phyloP scores from a whole-genome alignment of 1,284 basidiomycete species.

The Sporisorium reilianum region DNA sequence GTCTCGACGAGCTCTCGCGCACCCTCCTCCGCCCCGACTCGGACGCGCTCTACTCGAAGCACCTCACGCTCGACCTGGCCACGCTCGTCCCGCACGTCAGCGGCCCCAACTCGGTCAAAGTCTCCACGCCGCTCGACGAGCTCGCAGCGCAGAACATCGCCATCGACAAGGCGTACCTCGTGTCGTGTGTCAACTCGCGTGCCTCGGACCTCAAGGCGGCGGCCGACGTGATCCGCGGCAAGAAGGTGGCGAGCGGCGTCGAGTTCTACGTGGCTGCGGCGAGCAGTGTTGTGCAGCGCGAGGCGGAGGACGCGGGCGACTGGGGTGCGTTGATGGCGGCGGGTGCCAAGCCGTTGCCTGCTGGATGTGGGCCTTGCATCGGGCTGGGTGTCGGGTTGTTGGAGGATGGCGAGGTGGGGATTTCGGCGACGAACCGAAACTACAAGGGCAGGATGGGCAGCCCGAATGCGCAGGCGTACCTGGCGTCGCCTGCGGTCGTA shows the following conservation, averaged over 20 bases:
- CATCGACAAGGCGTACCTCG: constrained; percentile 98
- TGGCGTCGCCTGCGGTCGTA: constrained; percentile 95
- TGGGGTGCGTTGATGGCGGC: constrained; percentile 88
- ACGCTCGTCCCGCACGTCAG: constrained; percentile 95
- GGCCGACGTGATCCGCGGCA: constrained; percentile 85
- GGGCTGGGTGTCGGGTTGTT: constrained; percentile 92
- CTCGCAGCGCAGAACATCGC: constrained; percentile 81
- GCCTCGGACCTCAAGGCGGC: constrained; percentile 94
- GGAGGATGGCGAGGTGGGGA: constrained; percentile 93
- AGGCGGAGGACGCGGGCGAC: constrained; percentile 85
- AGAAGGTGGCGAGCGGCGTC: constrained; percentile 84
- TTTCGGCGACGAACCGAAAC: constrained; percentile 97
- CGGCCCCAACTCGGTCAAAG: constrained; percentile 96
- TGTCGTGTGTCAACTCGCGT: constrained; percentile 97
- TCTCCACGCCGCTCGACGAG: constrained; percentile 87
- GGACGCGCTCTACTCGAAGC: constrained; percentile 85
- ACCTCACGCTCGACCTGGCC: constrained; percentile 90
- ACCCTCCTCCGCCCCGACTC: constrained; percentile 79
- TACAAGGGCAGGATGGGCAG: constrained; percentile 99
- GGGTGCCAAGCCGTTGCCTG: constrained; percentile 91
- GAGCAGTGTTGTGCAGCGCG: constrained; percentile 88
- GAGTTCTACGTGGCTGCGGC: constrained; percentile 98
- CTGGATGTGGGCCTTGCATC: constrained; percentile 98
- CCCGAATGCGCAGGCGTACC: constrained; percentile 93
- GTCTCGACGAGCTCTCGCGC: constrained; percentile 76